phyloP scores from a whole-genome alignment of 2,329 filamentous ascomycete genomes.

The Talaromyces sp. region DNA sequence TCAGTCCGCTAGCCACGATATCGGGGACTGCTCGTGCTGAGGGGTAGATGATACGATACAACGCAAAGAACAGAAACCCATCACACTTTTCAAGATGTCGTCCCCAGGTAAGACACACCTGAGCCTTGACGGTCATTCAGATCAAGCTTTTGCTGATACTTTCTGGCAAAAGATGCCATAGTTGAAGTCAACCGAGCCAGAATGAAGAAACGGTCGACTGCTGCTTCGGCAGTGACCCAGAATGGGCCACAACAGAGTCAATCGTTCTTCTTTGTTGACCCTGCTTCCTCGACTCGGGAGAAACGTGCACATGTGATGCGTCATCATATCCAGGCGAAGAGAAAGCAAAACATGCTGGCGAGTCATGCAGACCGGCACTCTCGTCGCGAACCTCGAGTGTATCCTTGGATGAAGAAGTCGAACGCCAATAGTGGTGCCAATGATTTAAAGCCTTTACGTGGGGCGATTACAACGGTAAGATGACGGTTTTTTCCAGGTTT shows the following conservation, averaged over 20 bases:
- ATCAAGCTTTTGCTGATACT: slow-evolving; percentile 1
- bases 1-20: neutral
- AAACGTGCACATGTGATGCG: slow-evolving; percentile 46
- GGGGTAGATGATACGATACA: neutral
- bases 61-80: neutral
- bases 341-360: slow-evolving; percentile 31
- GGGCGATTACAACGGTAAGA: neutral
- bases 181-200: slow-evolving; percentile 21
- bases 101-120: slow-evolving; percentile 4
- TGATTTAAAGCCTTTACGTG: slow-evolving; percentile 3
- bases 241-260: slow-evolving; percentile 26
- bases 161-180: neutral
- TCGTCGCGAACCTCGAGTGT: slow-evolving; percentile 21
- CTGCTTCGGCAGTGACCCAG: slow-evolving; percentile 9
- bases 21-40: neutral
- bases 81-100: neutral
- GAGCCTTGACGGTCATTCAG: neutral
- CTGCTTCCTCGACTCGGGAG: slow-evolving; percentile 39
- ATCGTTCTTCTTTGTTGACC: slow-evolving; percentile 42
- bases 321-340: slow-evolving; percentile 44
- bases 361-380: slow-evolving; percentile 20
- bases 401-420: slow-evolving; percentile 28
- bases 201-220: slow-evolving; percentile 29
- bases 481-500: neutral
- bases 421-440: slow-evolving; percentile 1